Evolutionary conservation across 2,329 filamentous ascomycete genomes (phyloP).

Genomic region (Chrysosporium keratinophilum): DNA sequence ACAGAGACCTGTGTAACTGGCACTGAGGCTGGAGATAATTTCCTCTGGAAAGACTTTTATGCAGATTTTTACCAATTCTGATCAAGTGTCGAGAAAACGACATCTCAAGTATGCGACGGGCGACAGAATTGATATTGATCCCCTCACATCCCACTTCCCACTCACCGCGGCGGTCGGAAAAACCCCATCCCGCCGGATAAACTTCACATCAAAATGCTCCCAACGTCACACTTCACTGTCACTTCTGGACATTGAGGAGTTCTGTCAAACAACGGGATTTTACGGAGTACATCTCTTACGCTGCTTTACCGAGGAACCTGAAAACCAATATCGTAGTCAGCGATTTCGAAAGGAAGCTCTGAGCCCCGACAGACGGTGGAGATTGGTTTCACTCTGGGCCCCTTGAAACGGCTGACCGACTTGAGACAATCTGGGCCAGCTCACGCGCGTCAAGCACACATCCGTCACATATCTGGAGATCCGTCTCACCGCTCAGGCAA

Average conservation of each 20-base stretch:
- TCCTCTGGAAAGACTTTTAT: neutral
- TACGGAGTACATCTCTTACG: too few species aligned
- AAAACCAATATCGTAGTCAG: too few species aligned
- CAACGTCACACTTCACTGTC: neutral
- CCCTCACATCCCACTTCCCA: conserved; percentile 1
- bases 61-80: neutral
- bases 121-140: neutral
- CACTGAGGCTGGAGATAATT: neutral
- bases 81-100: neutral
- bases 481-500: neutral
- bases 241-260: too few species aligned
- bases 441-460: too few species aligned
- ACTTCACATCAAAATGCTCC: neutral
- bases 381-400: neutral
- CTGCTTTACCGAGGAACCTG: too few species aligned
- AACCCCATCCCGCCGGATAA: neutral
- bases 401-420: neutral
- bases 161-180: neutral
- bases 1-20: neutral
- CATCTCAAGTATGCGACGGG: neutral
- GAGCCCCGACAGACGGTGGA: neutral
- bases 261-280: too few species aligned
- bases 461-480: too few species aligned
- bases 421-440: too few species aligned
- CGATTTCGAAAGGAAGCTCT: neutral